These are phyloP conservation scores for Acanthamoeba lugdunensis DNA, from an alignment of 208 protist genomes.

Conservation along the genomic window DNA sequence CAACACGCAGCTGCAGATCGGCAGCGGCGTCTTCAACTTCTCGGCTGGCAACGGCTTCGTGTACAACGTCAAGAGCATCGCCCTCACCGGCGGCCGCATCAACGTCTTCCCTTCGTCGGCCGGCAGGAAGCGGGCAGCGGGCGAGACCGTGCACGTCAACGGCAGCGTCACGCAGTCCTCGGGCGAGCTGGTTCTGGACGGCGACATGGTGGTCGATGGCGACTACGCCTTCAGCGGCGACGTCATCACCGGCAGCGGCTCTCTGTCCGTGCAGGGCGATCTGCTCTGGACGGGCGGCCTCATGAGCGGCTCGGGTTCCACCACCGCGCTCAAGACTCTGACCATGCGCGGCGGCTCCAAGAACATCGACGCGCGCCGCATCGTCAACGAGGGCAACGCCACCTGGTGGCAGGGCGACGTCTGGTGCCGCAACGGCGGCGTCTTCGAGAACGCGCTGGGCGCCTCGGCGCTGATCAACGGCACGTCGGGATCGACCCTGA, in stretches of 20 bases:
- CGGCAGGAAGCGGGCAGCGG: background rate
- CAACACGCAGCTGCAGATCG: constrained; percentile 46
- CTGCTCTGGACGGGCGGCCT: constrained; percentile 55
- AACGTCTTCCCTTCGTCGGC: background rate
- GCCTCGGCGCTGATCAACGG: background rate
- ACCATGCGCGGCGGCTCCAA: constrained; percentile 43
- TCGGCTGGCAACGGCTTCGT: constrained; percentile 27
- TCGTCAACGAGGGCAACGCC: constrained; percentile 53
- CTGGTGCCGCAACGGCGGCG: constrained; percentile 11
- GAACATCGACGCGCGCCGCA: constrained; percentile 28
- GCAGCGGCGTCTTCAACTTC: constrained; percentile 51
- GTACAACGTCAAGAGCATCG: constrained; percentile 39
- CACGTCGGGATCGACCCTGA: background rate
- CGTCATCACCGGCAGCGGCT: constrained; percentile 15
- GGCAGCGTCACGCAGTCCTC: background rate
- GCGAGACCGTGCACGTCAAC: background rate
- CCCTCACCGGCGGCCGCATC: constrained; percentile 11
- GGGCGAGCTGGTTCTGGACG: constrained; percentile 14
- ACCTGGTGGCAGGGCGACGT: constrained; percentile 60
- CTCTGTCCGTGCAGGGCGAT: background rate
- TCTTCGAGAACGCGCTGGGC: constrained; percentile 14
- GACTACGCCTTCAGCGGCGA: constrained; percentile 32
- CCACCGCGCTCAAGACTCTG: background rate
- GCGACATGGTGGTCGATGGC: constrained; percentile 4
- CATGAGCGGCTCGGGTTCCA: constrained; percentile 47